Percentiles rank a stretch among this genome's conserved stretches.
Evolutionary conservation across 1,284 basidiomycete species (phyloP).

Genomic region (Ustilago tritici): DNA sequence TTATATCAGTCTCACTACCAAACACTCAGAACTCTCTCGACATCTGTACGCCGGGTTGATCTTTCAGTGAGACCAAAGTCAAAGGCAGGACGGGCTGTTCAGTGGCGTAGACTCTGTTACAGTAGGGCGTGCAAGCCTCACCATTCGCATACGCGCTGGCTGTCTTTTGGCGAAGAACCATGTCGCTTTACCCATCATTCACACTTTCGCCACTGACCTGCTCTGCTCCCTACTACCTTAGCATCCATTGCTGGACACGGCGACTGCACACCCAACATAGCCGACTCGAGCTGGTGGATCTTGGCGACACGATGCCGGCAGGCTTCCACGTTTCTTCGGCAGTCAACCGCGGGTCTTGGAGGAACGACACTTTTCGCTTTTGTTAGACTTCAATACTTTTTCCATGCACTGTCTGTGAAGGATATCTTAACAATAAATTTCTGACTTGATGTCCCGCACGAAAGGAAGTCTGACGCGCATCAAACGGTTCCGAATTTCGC

Average conservation of each 20-base stretch:
- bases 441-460: slow-evolving; percentile 15
- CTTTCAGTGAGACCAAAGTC: neutral
- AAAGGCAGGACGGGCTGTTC: neutral
- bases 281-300: neutral
- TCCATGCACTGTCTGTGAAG: too few species aligned
- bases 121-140: neutral
- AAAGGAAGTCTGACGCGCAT: slow-evolving; percentile 17
- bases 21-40: neutral
- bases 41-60: neutral
- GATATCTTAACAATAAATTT: neutral
- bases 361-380: neutral
- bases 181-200: neutral
- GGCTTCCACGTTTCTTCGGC: neutral
- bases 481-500: slow-evolving; percentile 35
- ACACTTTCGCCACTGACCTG: neutral
- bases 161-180: neutral
- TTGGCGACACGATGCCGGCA: neutral
- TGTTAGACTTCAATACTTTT: too few species aligned
- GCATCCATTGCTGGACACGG: neutral
- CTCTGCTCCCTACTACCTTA: neutral
- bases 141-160: neutral
- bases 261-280: neutral
- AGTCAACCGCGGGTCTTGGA: neutral
- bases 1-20: neutral
- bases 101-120: neutral